Percentiles rank a stretch among this genome's conserved stretches.
phyloP scores from a whole-genome alignment of 805 yeast species.

The Monosporozyma servazzii region DNA sequence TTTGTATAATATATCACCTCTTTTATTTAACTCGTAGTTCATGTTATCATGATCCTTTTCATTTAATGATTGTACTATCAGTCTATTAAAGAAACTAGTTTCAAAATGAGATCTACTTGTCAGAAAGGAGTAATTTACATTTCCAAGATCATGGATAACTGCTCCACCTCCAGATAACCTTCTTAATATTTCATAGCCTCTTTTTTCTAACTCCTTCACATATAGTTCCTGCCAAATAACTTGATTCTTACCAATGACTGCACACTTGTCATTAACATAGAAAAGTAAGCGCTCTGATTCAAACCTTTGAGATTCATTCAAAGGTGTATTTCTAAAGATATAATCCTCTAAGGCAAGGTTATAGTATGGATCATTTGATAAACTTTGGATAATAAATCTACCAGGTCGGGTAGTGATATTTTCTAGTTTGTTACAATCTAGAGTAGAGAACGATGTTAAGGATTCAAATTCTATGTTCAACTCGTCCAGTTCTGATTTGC shows the following conservation, averaged over 20 bases:
- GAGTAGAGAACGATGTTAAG: neutral
- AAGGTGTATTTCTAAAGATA: slow-evolving; percentile 57
- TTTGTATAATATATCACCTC: slow-evolving; percentile 69
- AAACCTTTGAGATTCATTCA: slow-evolving; percentile 8
- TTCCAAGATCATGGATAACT: slow-evolving; percentile 89
- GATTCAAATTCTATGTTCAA: slow-evolving; percentile 28
- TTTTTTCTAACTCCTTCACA: slow-evolving; percentile 40
- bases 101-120: slow-evolving; percentile 57
- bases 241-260: slow-evolving; percentile 94
- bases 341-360: slow-evolving; percentile 80
- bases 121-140: slow-evolving; percentile 77
- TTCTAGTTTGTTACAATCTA: slow-evolving; percentile 17
- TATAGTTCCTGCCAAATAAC: slow-evolving; percentile 87
- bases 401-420: slow-evolving; percentile 34
- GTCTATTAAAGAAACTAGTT: slow-evolving; percentile 43
- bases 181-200: slow-evolving; percentile 59
- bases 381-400: slow-evolving; percentile 44
- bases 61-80: slow-evolving; percentile 34
- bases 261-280: slow-evolving; percentile 73
- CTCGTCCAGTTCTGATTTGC: slow-evolving; percentile 24
- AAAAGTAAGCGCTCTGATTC: slow-evolving; percentile 50
- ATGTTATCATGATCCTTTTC: neutral
- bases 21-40: slow-evolving; percentile 12
- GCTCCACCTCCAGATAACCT: slow-evolving; percentile 93
- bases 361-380: slow-evolving; percentile 51